A percentile compares a stretch with the other conserved stretches of the same genome.
These are phyloP conservation scores for Pilatotrama ljubarskyi DNA, from an alignment of 768 basidiomycete genomes.

Conservation along the genomic window DNA sequence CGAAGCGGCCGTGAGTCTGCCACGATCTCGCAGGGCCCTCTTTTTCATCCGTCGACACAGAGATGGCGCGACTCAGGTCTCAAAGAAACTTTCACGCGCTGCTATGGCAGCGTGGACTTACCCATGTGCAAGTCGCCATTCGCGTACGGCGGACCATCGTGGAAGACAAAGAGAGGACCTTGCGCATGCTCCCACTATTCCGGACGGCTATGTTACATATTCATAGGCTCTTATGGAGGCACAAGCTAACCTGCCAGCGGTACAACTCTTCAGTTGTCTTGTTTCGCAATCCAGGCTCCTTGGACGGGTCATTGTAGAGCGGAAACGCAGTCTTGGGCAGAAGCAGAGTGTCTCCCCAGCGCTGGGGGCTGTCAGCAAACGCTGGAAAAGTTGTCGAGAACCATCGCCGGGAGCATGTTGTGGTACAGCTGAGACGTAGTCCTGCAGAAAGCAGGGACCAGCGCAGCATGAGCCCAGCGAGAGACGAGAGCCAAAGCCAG, in stretches of 20 bases:
- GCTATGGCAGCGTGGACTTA: conserved; percentile 34
- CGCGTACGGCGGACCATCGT: conserved; percentile 97
- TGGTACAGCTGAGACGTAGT: neutral
- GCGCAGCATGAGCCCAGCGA: conserved; percentile 18
- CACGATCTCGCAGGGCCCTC: no score
- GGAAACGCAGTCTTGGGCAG: conserved; percentile 85
- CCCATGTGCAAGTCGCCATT: conserved; percentile 97
- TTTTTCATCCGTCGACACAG: neutral
- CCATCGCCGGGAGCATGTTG: conserved; percentile 9
- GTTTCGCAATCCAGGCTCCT: conserved; percentile 58
- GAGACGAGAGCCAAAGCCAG: neutral
- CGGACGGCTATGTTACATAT: neutral
- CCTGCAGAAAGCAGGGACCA: conserved; percentile 14
- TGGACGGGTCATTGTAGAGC: conserved; percentile 64
- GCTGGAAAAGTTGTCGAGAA: conserved; percentile 2
- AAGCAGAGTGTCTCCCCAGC: conserved; percentile 54
- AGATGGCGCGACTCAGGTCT: neutral
- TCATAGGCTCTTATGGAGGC: neutral
- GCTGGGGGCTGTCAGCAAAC: neutral
- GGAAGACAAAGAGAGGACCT: conserved; percentile 78
- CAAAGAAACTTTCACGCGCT: neutral
- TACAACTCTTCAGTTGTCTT: conserved; percentile 78
- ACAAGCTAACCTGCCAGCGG: conserved; percentile 63
- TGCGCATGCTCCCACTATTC: conserved; percentile 62
- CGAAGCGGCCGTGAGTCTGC: neutral